Evolutionary conservation across 148 eudicot genomes (phyloP).

Genomic region (Vaccinium corymbosum): DNA sequence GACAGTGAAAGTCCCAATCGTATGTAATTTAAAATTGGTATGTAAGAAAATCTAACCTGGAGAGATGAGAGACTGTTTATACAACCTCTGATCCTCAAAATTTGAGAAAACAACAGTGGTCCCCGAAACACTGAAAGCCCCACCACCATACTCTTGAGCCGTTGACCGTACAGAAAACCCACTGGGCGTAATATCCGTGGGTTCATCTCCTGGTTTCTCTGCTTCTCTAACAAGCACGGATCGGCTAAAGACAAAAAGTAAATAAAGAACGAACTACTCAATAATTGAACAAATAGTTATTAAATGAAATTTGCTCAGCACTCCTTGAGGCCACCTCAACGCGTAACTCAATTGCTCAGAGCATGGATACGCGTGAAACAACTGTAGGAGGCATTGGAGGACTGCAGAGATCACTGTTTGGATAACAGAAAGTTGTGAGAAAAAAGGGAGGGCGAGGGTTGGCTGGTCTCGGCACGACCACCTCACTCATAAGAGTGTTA

Average conservation of each 20-base stretch:
- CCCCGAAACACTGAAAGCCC: constrained; percentile 18
- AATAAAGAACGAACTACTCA: neutral
- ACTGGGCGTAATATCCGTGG: constrained; percentile 10
- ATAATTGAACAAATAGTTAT: neutral
- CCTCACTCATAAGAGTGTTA: neutral
- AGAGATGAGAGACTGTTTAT: constrained; percentile 28
- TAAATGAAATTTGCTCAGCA: neutral
- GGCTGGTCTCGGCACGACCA: too few relatives aligned
- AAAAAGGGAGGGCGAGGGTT: too few relatives aligned
- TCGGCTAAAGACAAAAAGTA: neutral
- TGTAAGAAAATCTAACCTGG: constrained; percentile 20
- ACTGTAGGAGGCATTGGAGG: too few relatives aligned
- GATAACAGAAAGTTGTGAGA: too few relatives aligned
- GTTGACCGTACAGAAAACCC: constrained; percentile 21
- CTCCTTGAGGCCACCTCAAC: neutral
- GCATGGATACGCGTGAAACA: neutral
- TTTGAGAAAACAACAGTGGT: constrained; percentile 36
- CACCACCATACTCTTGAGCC: constrained; percentile 23
- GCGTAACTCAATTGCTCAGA: neutral
- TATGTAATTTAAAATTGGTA: too few relatives aligned
- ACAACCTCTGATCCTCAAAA: constrained; percentile 42
- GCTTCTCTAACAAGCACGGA: constrained; percentile 17
- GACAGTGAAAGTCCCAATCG: neutral
- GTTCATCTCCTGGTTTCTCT: constrained; percentile 9
- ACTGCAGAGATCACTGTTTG: too few relatives aligned